Conservation (phyloP, 2,329 filamentous ascomycete genomes). For the Neonectria magnoliae region DNA sequence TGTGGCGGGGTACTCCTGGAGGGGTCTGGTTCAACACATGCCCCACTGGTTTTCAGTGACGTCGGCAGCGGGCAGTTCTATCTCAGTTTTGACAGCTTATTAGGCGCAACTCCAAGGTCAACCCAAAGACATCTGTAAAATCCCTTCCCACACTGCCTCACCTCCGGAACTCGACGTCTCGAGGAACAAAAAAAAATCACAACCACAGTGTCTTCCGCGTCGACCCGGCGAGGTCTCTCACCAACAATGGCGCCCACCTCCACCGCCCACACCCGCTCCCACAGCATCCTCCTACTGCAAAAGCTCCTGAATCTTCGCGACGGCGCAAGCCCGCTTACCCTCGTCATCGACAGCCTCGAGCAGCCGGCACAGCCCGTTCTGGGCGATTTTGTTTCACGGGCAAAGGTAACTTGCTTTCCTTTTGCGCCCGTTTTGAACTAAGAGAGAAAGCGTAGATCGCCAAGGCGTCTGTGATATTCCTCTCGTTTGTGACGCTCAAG, state of each 20-base stretch:
- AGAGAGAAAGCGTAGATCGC: conserved; percentile 55
- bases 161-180: background rate
- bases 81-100: background rate
- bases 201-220: background rate
- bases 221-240: background rate
- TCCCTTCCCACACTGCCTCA: background rate
- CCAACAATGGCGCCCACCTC: conserved; percentile 63
- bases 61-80: background rate
- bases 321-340: conserved; percentile 84
- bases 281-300: conserved; percentile 85
- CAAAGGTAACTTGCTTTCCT: conserved; percentile 64
- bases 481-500: conserved; percentile 80
- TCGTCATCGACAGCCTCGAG: conserved; percentile 86
- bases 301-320: conserved; percentile 83
- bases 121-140: background rate
- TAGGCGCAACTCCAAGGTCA: conserved; percentile 11
- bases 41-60: conserved; percentile 18
- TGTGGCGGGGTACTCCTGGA: conserved; percentile 3
- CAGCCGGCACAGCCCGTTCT: conserved; percentile 78
- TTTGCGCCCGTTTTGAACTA: background rate
- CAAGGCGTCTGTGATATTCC: conserved; percentile 76
- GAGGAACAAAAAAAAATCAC: background rate
- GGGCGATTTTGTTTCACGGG: conserved; percentile 78
- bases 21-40: background rate
- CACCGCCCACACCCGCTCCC: conserved; percentile 78